Evolutionary conservation across 192 early-diverging fungal genomes (phyloP).

Genomic region (Coemansia sp.): DNA sequence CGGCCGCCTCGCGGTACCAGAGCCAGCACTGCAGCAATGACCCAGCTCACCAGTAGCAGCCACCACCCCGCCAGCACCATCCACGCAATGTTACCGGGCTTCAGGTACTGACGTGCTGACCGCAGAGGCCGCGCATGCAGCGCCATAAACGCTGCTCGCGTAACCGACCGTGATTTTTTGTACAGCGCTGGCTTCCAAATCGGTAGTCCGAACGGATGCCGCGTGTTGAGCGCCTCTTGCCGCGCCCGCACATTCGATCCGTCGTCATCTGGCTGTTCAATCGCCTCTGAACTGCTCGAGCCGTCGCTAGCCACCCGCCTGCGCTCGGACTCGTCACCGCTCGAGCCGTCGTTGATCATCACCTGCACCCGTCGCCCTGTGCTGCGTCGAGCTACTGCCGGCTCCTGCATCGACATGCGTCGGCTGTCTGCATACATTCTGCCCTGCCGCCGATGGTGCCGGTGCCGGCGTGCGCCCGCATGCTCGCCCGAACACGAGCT

Average conservation of each 20-base stretch:
- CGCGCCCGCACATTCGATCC: constrained; percentile 49
- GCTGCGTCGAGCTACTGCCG: constrained; percentile 26
- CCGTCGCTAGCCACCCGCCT: constrained; percentile 23
- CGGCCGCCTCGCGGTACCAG: constrained; percentile 58
- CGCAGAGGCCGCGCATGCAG: constrained; percentile 74
- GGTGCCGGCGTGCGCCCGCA: constrained; percentile 25
- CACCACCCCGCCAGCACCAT: constrained; percentile 87
- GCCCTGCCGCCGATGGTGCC: constrained; percentile 29
- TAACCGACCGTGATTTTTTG: constrained; percentile 87
- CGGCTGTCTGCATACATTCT: constrained; percentile 10
- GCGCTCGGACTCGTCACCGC: constrained; percentile 14
- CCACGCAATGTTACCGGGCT: constrained; percentile 89
- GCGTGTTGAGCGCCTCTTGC: constrained; percentile 71
- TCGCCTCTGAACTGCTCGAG: constrained; percentile 21
- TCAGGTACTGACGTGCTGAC: constrained; percentile 63
- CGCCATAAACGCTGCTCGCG: constrained; percentile 73
- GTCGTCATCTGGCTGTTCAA: constrained; percentile 41
- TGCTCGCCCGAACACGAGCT: constrained; percentile 38
- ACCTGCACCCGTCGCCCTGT: constrained; percentile 26
- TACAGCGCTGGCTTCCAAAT: constrained; percentile 99
- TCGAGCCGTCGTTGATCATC: constrained; percentile 17
- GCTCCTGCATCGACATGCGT: constrained; percentile 27
- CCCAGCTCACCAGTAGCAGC: constrained; percentile 66
- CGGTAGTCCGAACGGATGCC: constrained; percentile 91
- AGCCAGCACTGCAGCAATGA: constrained; percentile 62